Conservation (phyloP, 1,139 yeast genomes). For the Eremothecium cymbalariae region DNA sequence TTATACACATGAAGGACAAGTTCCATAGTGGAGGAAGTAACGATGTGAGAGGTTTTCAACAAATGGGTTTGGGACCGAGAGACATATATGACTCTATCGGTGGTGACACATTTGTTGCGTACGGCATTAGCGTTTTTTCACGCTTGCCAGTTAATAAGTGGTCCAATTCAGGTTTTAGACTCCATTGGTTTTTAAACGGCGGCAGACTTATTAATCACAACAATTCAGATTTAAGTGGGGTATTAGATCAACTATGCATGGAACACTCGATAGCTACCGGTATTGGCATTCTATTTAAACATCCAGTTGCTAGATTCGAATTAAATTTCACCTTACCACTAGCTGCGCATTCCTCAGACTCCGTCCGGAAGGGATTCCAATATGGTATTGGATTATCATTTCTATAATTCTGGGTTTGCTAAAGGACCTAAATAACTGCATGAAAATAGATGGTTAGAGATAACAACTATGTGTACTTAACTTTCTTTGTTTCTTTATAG, state of each 20-base stretch:
- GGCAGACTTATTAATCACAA: slow-evolving; percentile 53
- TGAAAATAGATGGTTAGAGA: too few species aligned
- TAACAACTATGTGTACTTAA: too few species aligned
- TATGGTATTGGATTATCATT: slow-evolving; percentile 88
- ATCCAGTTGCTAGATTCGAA: slow-evolving; percentile 88
- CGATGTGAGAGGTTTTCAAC: slow-evolving; percentile 30
- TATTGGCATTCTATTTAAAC: slow-evolving; percentile 69
- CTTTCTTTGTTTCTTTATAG: too few species aligned
- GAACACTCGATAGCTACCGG: slow-evolving; percentile 58
- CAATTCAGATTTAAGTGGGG: slow-evolving; percentile 18
- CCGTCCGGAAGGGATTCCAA: slow-evolving; percentile 75
- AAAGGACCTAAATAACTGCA: too few species aligned
- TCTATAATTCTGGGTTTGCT: too few species aligned
- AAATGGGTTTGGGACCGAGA: slow-evolving; percentile 81
- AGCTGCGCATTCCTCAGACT: slow-evolving; percentile 55
- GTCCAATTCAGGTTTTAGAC: slow-evolving; percentile 51
- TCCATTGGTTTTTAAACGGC: slow-evolving; percentile 64
- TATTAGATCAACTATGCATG: slow-evolving; percentile 29
- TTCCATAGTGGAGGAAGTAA: slow-evolving; percentile 49
- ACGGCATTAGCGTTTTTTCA: slow-evolving; percentile 62
- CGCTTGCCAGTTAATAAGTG: slow-evolving; percentile 50
- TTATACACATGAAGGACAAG: slow-evolving; percentile 37
- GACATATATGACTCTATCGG: slow-evolving; percentile 52
- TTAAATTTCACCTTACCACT: slow-evolving; percentile 79
- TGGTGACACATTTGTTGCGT: slow-evolving; percentile 66